Conservation (phyloP, 768 basidiomycete genomes). For the Pisolithus marmoratus region DNA sequence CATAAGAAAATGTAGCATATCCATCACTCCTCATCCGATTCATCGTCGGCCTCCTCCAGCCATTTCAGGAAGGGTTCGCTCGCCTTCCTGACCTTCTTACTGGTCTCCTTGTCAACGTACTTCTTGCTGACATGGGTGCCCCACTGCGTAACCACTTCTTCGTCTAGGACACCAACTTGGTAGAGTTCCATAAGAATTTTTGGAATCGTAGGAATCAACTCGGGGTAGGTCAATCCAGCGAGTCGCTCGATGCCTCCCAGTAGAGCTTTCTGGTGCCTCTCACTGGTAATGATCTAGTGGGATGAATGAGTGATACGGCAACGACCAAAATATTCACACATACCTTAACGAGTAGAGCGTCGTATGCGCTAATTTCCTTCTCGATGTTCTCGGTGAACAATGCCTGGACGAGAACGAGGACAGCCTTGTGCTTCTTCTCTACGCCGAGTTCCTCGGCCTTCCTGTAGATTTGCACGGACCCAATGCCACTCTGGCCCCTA, state of each 20-base stretch:
- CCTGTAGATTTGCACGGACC: slow-evolving; percentile 67
- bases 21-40: slow-evolving; percentile 41
- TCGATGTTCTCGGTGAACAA: slow-evolving; percentile 75
- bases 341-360: slow-evolving; percentile 73
- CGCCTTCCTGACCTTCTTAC: slow-evolving; percentile 94
- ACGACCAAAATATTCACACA: not conserved
- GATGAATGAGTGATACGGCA: slow-evolving; percentile 3
- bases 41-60: slow-evolving; percentile 86
- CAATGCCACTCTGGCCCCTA: slow-evolving; percentile 30
- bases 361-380: slow-evolving; percentile 57
- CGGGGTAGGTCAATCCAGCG: slow-evolving; percentile 69
- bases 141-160: slow-evolving; percentile 87
- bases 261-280: slow-evolving; percentile 93
- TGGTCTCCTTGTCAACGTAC: slow-evolving; percentile 90
- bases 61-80: slow-evolving; percentile 96
- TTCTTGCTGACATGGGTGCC: slow-evolving; percentile 96
- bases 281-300: slow-evolving; percentile 74
- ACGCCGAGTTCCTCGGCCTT: slow-evolving; percentile 89
- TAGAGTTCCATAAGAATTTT: slow-evolving; percentile 94
- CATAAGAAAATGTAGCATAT: not conserved
- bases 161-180: slow-evolving; percentile 87
- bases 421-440: slow-evolving; percentile 90
- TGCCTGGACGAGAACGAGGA: slow-evolving; percentile 76
- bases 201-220: slow-evolving; percentile 66
- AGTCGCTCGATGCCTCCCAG: slow-evolving; percentile 90